Conservation (phyloP, 768 basidiomycete genomes). For the Xerocomus spinulosus region DNA sequence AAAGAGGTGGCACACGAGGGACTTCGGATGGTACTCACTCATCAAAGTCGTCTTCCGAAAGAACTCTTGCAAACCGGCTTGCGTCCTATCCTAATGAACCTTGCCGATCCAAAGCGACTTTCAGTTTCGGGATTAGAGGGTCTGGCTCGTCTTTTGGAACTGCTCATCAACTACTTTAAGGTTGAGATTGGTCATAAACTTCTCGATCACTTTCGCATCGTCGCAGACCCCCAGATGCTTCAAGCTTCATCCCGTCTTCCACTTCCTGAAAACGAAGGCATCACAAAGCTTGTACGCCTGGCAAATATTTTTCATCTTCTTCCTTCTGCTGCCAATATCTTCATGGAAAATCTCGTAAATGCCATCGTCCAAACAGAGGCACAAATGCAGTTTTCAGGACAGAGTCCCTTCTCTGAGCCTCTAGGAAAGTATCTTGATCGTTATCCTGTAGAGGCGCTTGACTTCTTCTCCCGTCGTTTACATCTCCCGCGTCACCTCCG, state of each 20-base stretch:
- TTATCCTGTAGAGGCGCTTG: slow-evolving; percentile 80
- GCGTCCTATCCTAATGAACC: slow-evolving; percentile 95
- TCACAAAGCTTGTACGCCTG: slow-evolving; percentile 89
- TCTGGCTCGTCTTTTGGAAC: slow-evolving; percentile 85
- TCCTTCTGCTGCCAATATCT: slow-evolving; percentile 89
- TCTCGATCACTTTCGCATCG: slow-evolving; percentile 89
- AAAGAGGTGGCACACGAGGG: slow-evolving; percentile 96
- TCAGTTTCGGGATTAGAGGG: slow-evolving; percentile 92
- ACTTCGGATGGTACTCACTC: slow-evolving; percentile 79
- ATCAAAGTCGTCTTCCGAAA: slow-evolving; percentile 89
- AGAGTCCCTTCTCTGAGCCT: slow-evolving; percentile 90
- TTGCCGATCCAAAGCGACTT: slow-evolving; percentile 92
- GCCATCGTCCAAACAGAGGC: slow-evolving; percentile 89
- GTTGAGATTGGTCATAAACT: slow-evolving; percentile 98
- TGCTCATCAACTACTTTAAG: slow-evolving; percentile 98
- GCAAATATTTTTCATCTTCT: slow-evolving; percentile 97
- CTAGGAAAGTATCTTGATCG: slow-evolving; percentile 88
- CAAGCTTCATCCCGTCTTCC: slow-evolving; percentile 75
- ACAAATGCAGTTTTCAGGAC: slow-evolving; percentile 83
- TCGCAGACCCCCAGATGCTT: slow-evolving; percentile 86
- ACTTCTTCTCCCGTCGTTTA: slow-evolving; percentile 81
- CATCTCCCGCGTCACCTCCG: slow-evolving; percentile 73
- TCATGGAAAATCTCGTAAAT: slow-evolving; percentile 82
- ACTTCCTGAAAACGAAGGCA: slow-evolving; percentile 81
- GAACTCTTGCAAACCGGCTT: slow-evolving; percentile 93